phyloP scores from a whole-genome alignment of 164 flowering plant genomes.

The Berberis vulgaris region DNA sequence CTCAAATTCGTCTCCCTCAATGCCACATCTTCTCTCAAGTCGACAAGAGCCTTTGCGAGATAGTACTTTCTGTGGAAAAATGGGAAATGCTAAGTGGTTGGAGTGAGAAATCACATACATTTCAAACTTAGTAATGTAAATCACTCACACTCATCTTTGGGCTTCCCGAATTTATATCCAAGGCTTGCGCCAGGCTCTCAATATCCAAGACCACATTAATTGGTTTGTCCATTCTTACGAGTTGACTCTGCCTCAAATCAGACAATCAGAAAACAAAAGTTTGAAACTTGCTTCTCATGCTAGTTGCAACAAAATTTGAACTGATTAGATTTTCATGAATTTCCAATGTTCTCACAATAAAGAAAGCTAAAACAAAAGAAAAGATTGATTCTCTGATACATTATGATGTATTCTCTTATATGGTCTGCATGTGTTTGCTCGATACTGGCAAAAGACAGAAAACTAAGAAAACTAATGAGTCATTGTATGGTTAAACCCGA shows the following conservation, averaged over 20 bases:
- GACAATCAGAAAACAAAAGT: not conserved
- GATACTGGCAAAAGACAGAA: not conserved
- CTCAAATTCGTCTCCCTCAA: slow-evolving; percentile 22
- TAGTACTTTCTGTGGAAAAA: slow-evolving; percentile 18
- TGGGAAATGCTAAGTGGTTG: no score
- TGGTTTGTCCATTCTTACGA: slow-evolving; percentile 13
- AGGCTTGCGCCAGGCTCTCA: slow-evolving; percentile 21
- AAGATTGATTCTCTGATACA: no score
- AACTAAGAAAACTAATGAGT: not conserved
- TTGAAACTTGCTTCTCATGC: not conserved
- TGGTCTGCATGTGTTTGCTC: not conserved
- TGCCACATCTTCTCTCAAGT: slow-evolving; percentile 15
- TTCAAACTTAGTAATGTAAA: no score
- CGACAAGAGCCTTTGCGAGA: slow-evolving; percentile 26
- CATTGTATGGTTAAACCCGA: not conserved
- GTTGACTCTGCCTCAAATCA: slow-evolving; percentile 12
- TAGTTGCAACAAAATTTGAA: not conserved
- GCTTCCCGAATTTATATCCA: slow-evolving; percentile 21
- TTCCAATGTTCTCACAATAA: not conserved
- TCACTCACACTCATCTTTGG: slow-evolving; percentile 24
- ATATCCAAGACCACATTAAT: slow-evolving; percentile 25
- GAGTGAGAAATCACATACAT: no score
- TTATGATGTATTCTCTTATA: not conserved
- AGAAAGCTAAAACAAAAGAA: no score
- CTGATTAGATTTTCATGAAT: not conserved